Base-by-base conservation (phyloP, 2,329 filamentous ascomycete genomes). In the Epichloe brachyelytri region DNA sequence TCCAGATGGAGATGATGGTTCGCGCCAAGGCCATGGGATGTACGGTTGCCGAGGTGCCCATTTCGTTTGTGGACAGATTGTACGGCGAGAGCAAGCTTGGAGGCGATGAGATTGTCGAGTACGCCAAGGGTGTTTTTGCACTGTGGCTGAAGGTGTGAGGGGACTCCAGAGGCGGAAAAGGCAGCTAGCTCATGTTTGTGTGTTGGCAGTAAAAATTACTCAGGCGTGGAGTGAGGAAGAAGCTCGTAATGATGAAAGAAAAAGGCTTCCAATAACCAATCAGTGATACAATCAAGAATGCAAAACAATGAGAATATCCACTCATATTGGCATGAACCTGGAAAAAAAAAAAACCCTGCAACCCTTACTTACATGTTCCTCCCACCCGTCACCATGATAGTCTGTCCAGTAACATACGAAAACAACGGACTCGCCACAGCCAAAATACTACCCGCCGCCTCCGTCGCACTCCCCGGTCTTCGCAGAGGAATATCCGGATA, bases 1-100 rank as follows among this genome's bases (percentile, higher is more conserved):
- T 98, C 77, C 93, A 98, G 80, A 98, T 98, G 93, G 91, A 96
- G 77, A 86, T 98, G 82, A 97, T 96, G 84, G 91, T 97, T 8
- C 79, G 90, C 55, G 93, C 93, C 36, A 96, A 96, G 80, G 87
- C 86, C 15, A 90, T 96, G 87, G 91, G 93, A 1, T 95, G 81
- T 73, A 86, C 83, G 38, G 91, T 98, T 34, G 88, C 87, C 15
- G 93, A 98, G 76, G 91, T 95, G 54, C 93, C 93, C 12, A 98
- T 98, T 59, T 87, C 81, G 22, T 98, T 98, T 67, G 93, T 97
- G 40, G 94, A 98, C 68, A 82, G 93, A 52, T 70, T 98, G 45
- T 98, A 95, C 66, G 93, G 93, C 34, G 91, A 95, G 73, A 89
- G 84, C 65, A 98, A 97, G 77, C 76, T 98, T 49, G 90, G 91